phyloP scores from a whole-genome alignment of 352 stramenopile genomes.

The Detonula confervacea region DNA sequence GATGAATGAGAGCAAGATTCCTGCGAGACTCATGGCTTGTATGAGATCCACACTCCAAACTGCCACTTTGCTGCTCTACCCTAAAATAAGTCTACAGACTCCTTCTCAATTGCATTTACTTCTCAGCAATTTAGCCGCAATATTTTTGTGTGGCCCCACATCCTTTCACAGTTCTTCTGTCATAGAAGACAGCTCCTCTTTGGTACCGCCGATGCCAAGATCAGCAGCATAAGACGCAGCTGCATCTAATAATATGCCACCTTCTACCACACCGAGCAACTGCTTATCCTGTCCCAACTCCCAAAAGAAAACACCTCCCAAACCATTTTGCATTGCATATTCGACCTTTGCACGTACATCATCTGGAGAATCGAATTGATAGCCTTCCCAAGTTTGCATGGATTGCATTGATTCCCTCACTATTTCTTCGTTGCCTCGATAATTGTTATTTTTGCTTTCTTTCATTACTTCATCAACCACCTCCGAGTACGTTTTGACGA shows the following conservation, averaged over 20 bases:
- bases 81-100: too few relatives aligned
- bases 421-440: constrained; percentile 4
- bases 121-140: too few relatives aligned
- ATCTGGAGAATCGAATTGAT: constrained; percentile 56
- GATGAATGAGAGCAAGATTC: too few relatives aligned
- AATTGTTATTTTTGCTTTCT: too few relatives aligned
- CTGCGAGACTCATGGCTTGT: too few relatives aligned
- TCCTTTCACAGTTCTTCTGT: too few relatives aligned
- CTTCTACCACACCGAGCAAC: constrained; percentile 3
- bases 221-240: background rate
- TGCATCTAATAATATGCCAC: constrained; percentile 23
- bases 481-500: constrained; percentile 67
- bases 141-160: too few relatives aligned
- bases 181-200: too few relatives aligned
- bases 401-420: constrained; percentile 7
- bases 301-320: constrained; percentile 75
- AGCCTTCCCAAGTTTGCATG: constrained; percentile 29
- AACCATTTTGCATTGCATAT: constrained; percentile 25
- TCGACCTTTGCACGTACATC: constrained; percentile 59
- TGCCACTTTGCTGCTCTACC: too few relatives aligned
- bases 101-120: too few relatives aligned
- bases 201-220: background rate
- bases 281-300: constrained; percentile 72
- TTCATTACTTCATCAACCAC: constrained; percentile 56
- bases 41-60: too few relatives aligned